These are phyloP conservation scores for Elongisporangium senticosum DNA, from an alignment of 352 stramenopile species.

Conservation along the genomic window DNA sequence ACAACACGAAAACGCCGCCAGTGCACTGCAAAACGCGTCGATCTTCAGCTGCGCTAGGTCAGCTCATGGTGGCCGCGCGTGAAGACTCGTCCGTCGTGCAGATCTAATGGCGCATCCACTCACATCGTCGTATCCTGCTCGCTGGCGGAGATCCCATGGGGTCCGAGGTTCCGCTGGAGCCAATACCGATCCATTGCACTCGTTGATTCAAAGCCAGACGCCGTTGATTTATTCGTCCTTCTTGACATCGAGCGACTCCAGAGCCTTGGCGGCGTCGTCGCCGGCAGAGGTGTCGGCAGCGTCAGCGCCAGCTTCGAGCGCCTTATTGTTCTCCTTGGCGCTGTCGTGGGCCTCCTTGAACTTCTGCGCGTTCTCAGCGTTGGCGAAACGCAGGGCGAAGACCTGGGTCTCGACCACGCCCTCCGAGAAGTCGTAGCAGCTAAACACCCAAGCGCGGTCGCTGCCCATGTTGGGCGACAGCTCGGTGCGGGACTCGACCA, in stretches of 20 bases:
- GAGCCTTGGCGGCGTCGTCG: constrained; percentile 90
- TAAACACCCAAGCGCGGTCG: constrained; percentile 98
- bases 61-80: not conserved
- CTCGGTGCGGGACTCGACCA: constrained; percentile 94
- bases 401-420: constrained; percentile 89
- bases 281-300: constrained; percentile 87
- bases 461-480: constrained; percentile 95
- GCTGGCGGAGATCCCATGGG: not conserved
- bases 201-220: not conserved
- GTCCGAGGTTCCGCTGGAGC: not conserved
- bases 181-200: not conserved
- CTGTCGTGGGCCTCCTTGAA: constrained; percentile 96
- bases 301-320: constrained; percentile 90
- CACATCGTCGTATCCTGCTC: not conserved
- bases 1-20: not conserved
- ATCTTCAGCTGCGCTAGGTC: not conserved
- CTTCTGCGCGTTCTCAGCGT: constrained; percentile 93
- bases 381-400: constrained; percentile 92
- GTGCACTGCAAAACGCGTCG: not conserved
- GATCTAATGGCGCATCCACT: not conserved
- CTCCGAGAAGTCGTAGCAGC: constrained; percentile 97
- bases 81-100: not conserved
- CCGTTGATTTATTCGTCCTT: constrained; percentile 65
- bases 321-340: constrained; percentile 93
- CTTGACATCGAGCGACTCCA: constrained; percentile 88